Base-by-base conservation (phyloP, 305 asterid species). In the Fraxinus greggii region DNA sequence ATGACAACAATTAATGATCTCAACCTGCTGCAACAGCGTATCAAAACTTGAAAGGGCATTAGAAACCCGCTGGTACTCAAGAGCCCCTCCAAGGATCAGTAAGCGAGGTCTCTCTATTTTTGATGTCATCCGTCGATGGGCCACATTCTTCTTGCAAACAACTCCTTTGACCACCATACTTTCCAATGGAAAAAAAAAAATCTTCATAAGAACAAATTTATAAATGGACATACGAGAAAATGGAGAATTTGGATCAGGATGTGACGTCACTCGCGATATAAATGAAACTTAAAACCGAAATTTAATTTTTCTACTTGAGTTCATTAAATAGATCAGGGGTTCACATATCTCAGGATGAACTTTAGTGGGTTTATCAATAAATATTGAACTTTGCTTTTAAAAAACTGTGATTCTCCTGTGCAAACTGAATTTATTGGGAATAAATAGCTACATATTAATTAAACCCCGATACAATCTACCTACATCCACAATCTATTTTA, bases 1-100 rank as follows among this genome's bases (percentile, higher is more conserved):
- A 82, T 23, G 42, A 81, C 33, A 61, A 84, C 56, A 65, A 74
- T 67, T 72, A 84, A 76, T 78, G 48, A 82, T 79, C 75, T 79
- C 81, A 87, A 95, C 99, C 97, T 96, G 99, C 88, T 96, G 98
- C 89, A 96, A 88, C 90, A 96, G 84, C 69, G 99, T 96, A 85
- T 93, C 99, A 80, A 94, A 89, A 88, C 99, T 94, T 83, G 99
- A 94, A 85, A 94, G 92, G 87, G 92, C 92, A 83, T 88, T 94
- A 76, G 99, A 88, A 86, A 96, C 93, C 81, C 99, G 91, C 90
- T 96, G 99, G 83, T 96, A 96, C 86, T 96, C 98, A 76, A 96
- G 98, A 82, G 97, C 98, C 69, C 99, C 99, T 80, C 97, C 98
- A 54, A 96, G 98, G 89, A 96, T 93, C 70, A 96, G 85, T 79